Conservation (phyloP, 768 basidiomycete species). For the Tremella fuciformis region DNA sequence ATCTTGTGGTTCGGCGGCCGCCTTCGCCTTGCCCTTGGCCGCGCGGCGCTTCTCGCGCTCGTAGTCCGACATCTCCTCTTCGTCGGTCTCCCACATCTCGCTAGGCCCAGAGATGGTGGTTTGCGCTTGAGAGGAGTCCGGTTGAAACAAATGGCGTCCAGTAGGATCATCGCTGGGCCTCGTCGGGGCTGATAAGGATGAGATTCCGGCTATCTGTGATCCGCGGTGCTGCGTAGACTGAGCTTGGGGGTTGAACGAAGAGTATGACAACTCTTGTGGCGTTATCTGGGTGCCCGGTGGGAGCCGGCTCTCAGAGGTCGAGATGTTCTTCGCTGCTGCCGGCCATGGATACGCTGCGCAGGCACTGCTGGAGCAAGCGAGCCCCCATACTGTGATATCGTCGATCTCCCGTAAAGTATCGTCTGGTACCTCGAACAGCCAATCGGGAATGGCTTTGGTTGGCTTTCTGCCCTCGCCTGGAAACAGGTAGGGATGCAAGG, state of each 20-base stretch:
- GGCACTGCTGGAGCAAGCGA: no score
- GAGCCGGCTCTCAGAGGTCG: no score
- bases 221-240: not conserved
- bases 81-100: constrained; percentile 10
- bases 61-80: constrained; percentile 13
- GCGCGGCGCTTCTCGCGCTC: constrained; percentile 8
- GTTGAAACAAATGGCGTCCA: not conserved
- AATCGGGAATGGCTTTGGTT: constrained; percentile 31
- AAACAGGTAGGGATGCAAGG: constrained; percentile 25
- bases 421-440: constrained; percentile 29
- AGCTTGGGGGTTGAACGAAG: not conserved
- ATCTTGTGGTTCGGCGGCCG: no score
- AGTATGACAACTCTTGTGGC: not conserved
- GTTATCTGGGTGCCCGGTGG: not conserved
- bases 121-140: not conserved
- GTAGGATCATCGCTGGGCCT: not conserved
- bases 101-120: not conserved
- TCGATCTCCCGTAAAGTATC: constrained; percentile 19
- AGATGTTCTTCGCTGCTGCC: no score
- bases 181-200: not conserved
- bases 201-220: not conserved
- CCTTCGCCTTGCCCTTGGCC: not conserved
- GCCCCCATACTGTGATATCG: constrained; percentile 31
- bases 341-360: no score
- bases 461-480: constrained; percentile 11